A percentile compares a stretch with the other conserved stretches of the same genome.
phyloP scores from a whole-genome alignment of 495 filamentous ascomycete species.

The Aspergillus saccharolyticus region DNA sequence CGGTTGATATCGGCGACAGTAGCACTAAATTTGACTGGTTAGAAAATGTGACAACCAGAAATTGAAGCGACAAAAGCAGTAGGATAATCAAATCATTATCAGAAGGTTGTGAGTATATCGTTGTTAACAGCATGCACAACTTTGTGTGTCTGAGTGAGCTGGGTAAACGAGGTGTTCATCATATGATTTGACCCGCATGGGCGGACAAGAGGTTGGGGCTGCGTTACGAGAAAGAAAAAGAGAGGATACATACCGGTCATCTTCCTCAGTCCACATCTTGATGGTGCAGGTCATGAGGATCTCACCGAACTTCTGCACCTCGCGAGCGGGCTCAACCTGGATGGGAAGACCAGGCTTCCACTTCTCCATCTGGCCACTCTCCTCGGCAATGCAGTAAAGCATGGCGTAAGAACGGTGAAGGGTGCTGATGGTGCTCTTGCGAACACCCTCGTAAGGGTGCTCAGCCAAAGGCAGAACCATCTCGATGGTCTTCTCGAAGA shows the following conservation, averaged over 20 bases:
- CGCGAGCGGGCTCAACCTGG: conserved; percentile 65
- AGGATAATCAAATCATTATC: conserved; percentile 20
- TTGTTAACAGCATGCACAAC: conserved; percentile 81
- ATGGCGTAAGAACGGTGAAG: conserved; percentile 91
- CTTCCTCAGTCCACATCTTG: conserved; percentile 79
- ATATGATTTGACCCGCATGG: conserved; percentile 37
- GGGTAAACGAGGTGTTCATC: conserved; percentile 95
- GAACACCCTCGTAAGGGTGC: conserved; percentile 88
- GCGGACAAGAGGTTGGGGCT: neutral
- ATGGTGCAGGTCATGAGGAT: conserved; percentile 81
- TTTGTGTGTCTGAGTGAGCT: conserved; percentile 95
- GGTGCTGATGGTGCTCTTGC: conserved; percentile 83
- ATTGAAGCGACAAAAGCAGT: conserved; percentile 13
- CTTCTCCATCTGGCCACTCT: conserved; percentile 69
- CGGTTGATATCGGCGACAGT: conserved; percentile 94
- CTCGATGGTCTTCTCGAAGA: conserved; percentile 87
- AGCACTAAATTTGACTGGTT: conserved; percentile 51
- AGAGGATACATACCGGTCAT: conserved; percentile 71
- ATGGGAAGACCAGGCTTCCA: conserved; percentile 88
- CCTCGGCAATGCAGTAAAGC: conserved; percentile 80
- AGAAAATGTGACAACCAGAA: conserved; percentile 24
- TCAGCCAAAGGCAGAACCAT: conserved; percentile 72
- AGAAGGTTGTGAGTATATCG: conserved; percentile 52
- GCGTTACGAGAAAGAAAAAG: conserved; percentile 22
- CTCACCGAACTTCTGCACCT: conserved; percentile 81